These are phyloP conservation scores for Trichophaea hybrida DNA, from an alignment of 2,329 filamentous ascomycete species.

Conservation along the genomic window DNA sequence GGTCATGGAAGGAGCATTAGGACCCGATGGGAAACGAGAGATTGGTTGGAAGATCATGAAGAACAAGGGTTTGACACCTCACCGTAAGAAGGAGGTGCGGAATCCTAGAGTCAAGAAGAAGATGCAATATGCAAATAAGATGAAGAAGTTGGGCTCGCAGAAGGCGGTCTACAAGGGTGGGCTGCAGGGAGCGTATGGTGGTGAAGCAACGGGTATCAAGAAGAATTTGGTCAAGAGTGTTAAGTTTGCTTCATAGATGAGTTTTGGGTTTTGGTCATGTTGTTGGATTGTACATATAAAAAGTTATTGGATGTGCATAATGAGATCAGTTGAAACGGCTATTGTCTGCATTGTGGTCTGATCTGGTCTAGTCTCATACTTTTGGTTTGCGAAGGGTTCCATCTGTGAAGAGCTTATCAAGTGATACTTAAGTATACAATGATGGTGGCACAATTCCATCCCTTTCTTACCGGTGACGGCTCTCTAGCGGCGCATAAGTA, in stretches of 20 bases:
- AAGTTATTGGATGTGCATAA: not conserved
- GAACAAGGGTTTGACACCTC: constrained; percentile 87
- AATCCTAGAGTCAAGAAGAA: constrained; percentile 98
- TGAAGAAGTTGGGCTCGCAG: constrained; percentile 88
- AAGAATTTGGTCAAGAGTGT: constrained; percentile 81
- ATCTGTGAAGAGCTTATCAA: too few relatives aligned
- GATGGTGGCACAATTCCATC: too few relatives aligned
- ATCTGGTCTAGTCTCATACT: too few relatives aligned
- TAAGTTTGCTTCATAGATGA: constrained; percentile 49
- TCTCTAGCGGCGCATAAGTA: too few relatives aligned
- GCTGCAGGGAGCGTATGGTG: constrained; percentile 72
- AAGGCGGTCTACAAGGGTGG: constrained; percentile 75
- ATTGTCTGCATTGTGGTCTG: too few relatives aligned
- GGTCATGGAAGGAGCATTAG: constrained; percentile 47
- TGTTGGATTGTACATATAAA: not conserved
- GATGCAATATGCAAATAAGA: constrained; percentile 88
- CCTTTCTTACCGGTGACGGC: too few relatives aligned
- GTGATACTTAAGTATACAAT: too few relatives aligned
- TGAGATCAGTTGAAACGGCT: too few relatives aligned
- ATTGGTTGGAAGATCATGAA: constrained; percentile 91
- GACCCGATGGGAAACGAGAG: constrained; percentile 72
- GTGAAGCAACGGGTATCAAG: constrained; percentile 89
- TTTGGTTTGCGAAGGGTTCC: too few relatives aligned
- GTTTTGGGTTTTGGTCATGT: not conserved
- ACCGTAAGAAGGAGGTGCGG: constrained; percentile 81